phyloP scores from a whole-genome alignment of 305 asterid species.

The Fraxinus dipetala region DNA sequence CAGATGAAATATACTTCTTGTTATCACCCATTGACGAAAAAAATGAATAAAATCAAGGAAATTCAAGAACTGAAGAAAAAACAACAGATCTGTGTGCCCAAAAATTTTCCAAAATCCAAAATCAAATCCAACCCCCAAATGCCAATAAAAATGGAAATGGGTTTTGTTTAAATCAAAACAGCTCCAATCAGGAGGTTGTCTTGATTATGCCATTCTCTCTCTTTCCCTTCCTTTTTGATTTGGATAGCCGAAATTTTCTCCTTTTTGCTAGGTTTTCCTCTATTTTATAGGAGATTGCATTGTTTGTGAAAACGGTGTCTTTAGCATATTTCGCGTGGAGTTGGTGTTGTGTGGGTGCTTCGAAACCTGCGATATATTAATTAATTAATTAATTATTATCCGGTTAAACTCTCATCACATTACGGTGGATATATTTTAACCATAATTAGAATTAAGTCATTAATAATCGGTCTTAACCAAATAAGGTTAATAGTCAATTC shows the following conservation, averaged over 20 bases:
- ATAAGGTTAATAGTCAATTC: background rate
- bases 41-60: background rate
- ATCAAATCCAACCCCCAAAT: background rate
- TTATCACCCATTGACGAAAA: slow-evolving; percentile 37
- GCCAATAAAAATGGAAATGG: background rate
- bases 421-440: background rate
- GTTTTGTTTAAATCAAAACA: background rate
- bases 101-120: background rate
- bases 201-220: background rate
- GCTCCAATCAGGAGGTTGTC: background rate
- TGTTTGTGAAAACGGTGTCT: background rate
- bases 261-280: background rate
- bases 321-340: background rate
- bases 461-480: background rate
- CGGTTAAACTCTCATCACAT: background rate
- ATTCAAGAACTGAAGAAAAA: background rate
- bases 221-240: background rate
- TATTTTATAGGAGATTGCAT: background rate
- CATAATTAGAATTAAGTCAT: background rate
- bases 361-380: background rate
- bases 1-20: slow-evolving; percentile 42
- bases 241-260: background rate
- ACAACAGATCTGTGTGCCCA: background rate
- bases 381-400: background rate
- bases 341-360: background rate